phyloP scores from a whole-genome alignment of 257 asterid species.

The Echium plantagineum region DNA sequence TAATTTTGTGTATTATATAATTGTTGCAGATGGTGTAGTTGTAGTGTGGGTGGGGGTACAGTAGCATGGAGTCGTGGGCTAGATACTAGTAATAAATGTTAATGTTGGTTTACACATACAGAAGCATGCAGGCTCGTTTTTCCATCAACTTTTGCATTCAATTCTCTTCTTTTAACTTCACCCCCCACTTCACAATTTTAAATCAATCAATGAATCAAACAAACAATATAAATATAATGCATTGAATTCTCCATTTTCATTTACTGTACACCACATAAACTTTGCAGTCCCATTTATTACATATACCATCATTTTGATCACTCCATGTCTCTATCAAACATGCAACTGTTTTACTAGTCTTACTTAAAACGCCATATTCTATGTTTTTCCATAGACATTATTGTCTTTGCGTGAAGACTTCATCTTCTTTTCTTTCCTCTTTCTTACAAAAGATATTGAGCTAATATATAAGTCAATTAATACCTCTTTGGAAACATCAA shows the following conservation, averaged over 20 bases:
- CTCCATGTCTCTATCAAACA: neutral
- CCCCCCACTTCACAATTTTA: conserved; percentile 3
- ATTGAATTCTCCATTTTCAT: conserved; percentile 17
- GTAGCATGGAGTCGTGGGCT: too few species aligned
- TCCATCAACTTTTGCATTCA: conserved; percentile 33
- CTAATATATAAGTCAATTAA: too few species aligned
- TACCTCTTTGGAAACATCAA: too few species aligned
- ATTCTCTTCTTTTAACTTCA: conserved; percentile 14
- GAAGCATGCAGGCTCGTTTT: conserved; percentile 23
- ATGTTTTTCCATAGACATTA: too few species aligned
- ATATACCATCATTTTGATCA: too few species aligned
- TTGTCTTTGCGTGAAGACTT: too few species aligned
- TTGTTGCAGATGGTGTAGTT: too few species aligned
- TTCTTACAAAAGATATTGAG: too few species aligned
- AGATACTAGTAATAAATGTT: too few species aligned
- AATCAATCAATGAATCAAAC: neutral
- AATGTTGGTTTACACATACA: neutral
- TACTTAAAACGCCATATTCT: neutral
- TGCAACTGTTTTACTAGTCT: neutral
- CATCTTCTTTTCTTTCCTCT: too few species aligned
- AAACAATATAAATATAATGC: conserved; percentile 6
- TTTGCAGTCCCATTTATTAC: neutral
- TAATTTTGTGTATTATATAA: too few species aligned
- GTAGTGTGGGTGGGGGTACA: too few species aligned
- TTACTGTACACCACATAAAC: neutral